Evolutionary conservation across 73 alveolate species (phyloP).

Genomic region (Breviolum minutum): DNA sequence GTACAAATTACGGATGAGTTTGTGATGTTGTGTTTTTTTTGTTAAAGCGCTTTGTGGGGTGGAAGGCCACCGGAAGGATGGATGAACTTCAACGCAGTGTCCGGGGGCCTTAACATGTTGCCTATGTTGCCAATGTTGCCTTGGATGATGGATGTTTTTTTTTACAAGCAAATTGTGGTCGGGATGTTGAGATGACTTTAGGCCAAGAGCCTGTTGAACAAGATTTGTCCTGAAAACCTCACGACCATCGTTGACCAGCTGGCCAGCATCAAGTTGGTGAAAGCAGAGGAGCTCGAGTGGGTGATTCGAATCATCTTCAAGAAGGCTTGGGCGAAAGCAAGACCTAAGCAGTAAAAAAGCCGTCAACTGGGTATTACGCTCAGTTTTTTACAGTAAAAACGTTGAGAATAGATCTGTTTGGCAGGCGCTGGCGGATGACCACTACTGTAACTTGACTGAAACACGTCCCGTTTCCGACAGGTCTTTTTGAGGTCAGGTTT

Average conservation of each 20-base stretch:
- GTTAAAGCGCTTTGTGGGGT: neutral
- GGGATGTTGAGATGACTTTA: neutral
- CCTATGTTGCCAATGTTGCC: too few species aligned
- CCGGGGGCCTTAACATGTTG: neutral
- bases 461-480: too few species aligned
- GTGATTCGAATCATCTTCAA: constrained; percentile 89
- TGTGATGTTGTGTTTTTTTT: neutral
- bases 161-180: neutral
- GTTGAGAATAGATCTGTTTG: neutral
- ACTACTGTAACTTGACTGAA: constrained; percentile 49
- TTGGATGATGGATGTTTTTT: too few species aligned
- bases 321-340: constrained; percentile 4
- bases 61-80: constrained; percentile 53
- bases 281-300: constrained; percentile 40
- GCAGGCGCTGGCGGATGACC: constrained; percentile 88
- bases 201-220: constrained; percentile 85
- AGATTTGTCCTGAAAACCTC: constrained; percentile 85
- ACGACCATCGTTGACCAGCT: constrained; percentile 77
- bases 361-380: neutral
- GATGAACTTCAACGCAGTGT: constrained; percentile 47
- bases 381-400: too few species aligned
- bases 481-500: neutral
- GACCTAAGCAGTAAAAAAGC: neutral
- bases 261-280: constrained; percentile 69
- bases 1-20: neutral